Percentiles rank a stretch among this genome's conserved stretches.
phyloP scores from a whole-genome alignment of 2,329 filamentous ascomycete species.

The Botrytis cinerea region DNA sequence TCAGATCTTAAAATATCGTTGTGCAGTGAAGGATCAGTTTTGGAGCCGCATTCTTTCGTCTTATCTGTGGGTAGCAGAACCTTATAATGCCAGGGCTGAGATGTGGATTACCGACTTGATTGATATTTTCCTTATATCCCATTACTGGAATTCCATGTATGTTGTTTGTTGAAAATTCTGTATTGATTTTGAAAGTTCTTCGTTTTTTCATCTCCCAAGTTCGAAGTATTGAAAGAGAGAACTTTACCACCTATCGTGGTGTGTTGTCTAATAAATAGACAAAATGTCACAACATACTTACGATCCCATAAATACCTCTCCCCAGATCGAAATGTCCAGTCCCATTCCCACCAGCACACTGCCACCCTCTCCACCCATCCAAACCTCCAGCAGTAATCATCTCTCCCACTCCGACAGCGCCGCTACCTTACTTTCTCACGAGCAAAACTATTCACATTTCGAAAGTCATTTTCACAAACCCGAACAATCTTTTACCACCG shows the following conservation, averaged over 20 bases:
- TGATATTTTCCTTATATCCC: neutral
- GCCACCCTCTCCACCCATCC: neutral
- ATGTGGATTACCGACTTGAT: neutral
- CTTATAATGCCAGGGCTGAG: neutral
- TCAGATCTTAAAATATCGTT: neutral
- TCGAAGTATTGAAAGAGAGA: neutral
- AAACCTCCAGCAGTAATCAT: neutral
- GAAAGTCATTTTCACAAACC: conserved; percentile 7
- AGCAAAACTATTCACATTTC: neutral
- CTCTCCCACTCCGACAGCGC: neutral
- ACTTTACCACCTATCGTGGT: neutral
- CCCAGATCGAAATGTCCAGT: neutral
- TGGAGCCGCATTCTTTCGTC: neutral
- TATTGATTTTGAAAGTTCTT: neutral
- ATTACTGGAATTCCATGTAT: neutral
- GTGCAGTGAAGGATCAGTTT: neutral
- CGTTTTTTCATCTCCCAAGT: neutral
- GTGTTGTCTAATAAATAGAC: neutral
- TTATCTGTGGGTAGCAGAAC: neutral
- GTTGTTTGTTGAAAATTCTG: neutral
- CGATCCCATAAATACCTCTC: neutral
- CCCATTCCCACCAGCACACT: neutral
- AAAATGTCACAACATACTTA: conserved; percentile 11
- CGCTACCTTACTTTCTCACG: neutral
- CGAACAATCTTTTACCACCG: neutral